Percentiles rank a stretch among this genome's conserved stretches.
Conservation (phyloP, 2,329 filamentous ascomycete genomes). For the Penicillium sp. region DNA sequence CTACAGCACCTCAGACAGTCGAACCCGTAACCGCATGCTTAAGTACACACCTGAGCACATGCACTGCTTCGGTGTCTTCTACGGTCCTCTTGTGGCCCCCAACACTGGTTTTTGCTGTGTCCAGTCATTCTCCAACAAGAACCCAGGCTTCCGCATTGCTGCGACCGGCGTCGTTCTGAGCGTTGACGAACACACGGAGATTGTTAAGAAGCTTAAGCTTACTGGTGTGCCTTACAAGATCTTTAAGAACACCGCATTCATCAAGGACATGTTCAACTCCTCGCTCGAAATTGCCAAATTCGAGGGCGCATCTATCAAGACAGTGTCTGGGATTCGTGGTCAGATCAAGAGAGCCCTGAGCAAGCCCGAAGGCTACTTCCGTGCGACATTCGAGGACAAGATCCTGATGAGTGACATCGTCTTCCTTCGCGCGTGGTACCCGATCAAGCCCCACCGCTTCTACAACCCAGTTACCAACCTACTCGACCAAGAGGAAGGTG, state of each 20-base stretch:
- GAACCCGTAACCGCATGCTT: constrained; percentile 93
- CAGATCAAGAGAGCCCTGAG: constrained; percentile 95
- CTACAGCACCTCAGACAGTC: constrained; percentile 92
- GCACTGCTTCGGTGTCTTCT: constrained; percentile 97
- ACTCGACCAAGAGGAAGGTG: constrained; percentile 58
- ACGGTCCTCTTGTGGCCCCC: constrained; percentile 89
- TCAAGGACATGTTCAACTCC: constrained; percentile 97
- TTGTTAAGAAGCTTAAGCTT: constrained; percentile 98
- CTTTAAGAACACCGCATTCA: constrained; percentile 98
- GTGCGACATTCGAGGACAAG: constrained; percentile 98
- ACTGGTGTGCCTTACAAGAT: constrained; percentile 94
- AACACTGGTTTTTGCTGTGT: constrained; percentile 96
- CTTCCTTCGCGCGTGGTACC: constrained; percentile 95
- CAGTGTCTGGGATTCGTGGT: constrained; percentile 90
- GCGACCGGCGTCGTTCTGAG: constrained; percentile 91
- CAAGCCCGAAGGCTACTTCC: constrained; percentile 93
- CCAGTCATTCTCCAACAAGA: constrained; percentile 81
- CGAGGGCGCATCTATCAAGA: constrained; percentile 92
- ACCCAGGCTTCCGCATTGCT: constrained; percentile 88
- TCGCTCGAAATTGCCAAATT: constrained; percentile 97
- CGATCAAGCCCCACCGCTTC: constrained; percentile 91
- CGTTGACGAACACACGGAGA: constrained; percentile 93
- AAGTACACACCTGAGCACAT: constrained; percentile 99
- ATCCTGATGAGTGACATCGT: constrained; percentile 95
- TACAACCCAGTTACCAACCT: constrained; percentile 96